Evolutionary conservation across 768 basidiomycete genomes (phyloP).

Genomic region (Suillus plorans): DNA sequence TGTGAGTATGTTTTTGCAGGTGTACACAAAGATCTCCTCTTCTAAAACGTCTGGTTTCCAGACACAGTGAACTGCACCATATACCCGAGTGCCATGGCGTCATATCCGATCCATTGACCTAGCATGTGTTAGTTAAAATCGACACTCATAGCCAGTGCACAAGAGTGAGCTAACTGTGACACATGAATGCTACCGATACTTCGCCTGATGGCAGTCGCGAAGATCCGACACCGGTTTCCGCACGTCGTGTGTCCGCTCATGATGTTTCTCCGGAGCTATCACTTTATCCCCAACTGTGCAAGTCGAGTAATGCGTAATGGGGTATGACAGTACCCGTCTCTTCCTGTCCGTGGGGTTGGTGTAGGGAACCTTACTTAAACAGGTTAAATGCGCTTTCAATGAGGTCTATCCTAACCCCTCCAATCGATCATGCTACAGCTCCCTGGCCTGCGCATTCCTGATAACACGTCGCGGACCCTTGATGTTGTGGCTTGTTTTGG

Average conservation of each 20-base stretch:
- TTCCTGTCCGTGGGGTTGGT: neutral
- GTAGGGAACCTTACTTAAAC: neutral
- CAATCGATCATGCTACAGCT: neutral
- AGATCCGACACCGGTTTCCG: neutral
- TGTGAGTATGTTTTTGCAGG: too few species aligned
- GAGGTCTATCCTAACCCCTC: neutral
- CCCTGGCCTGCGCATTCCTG: neutral
- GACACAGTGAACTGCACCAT: too few species aligned
- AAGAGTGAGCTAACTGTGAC: too few species aligned
- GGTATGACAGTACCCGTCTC: neutral
- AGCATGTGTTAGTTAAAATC: too few species aligned
- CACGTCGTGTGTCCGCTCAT: neutral
- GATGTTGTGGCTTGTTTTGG: neutral
- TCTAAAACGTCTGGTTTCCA: too few species aligned
- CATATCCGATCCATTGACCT: neutral
- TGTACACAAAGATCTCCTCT: too few species aligned
- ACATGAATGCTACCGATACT: neutral
- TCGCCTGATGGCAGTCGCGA: too few species aligned
- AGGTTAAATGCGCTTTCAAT: neutral
- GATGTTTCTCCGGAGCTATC: too few species aligned
- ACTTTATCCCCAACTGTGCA: too few species aligned
- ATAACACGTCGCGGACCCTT: neutral
- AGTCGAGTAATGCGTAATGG: neutral
- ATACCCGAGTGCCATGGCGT: neutral
- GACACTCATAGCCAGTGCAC: too few species aligned